A percentile compares a stretch with the other conserved stretches of the same genome.
Evolutionary conservation across 768 basidiomycete species (phyloP).

Genomic region (Tephrocybe sp.): DNA sequence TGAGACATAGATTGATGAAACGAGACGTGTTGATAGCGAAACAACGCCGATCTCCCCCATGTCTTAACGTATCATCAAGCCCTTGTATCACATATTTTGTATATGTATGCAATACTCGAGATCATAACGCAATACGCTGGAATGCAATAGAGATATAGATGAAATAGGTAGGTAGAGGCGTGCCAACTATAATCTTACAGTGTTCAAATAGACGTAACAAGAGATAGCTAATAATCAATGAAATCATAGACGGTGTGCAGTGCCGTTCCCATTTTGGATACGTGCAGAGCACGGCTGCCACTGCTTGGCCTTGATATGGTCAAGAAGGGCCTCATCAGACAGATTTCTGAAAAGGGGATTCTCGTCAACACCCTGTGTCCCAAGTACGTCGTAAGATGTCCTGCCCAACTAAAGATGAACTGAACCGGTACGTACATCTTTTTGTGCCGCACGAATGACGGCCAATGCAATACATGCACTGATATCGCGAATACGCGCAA

Average conservation of each 20-base stretch:
- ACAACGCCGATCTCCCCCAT: too few relatives aligned
- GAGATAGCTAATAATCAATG: background rate
- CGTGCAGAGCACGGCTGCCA: slow-evolving; percentile 43
- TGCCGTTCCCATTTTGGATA: slow-evolving; percentile 3
- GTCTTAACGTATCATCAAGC: too few relatives aligned
- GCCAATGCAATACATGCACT: slow-evolving; percentile 57
- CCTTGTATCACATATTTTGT: too few relatives aligned
- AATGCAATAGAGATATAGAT: too few relatives aligned
- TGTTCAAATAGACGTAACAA: background rate
- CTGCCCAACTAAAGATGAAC: background rate
- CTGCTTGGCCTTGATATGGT: slow-evolving; percentile 52
- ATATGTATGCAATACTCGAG: too few relatives aligned
- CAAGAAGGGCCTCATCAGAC: slow-evolving; percentile 43
- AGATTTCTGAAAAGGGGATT: slow-evolving; percentile 46
- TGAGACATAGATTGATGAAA: too few relatives aligned
- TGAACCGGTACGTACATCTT: slow-evolving; percentile 41
- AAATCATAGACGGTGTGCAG: slow-evolving; percentile 25
- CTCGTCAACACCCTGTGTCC: slow-evolving; percentile 38
- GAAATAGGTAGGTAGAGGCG: too few relatives aligned
- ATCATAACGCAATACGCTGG: too few relatives aligned
- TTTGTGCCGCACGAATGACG: slow-evolving; percentile 65
- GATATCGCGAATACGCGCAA: slow-evolving; percentile 64
- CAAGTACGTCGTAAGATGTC: background rate
- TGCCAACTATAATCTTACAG: background rate
- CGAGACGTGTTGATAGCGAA: too few relatives aligned